Evolutionary conservation across 2,329 filamentous ascomycete species (phyloP).

Genomic region (Raffaelea arxii): DNA sequence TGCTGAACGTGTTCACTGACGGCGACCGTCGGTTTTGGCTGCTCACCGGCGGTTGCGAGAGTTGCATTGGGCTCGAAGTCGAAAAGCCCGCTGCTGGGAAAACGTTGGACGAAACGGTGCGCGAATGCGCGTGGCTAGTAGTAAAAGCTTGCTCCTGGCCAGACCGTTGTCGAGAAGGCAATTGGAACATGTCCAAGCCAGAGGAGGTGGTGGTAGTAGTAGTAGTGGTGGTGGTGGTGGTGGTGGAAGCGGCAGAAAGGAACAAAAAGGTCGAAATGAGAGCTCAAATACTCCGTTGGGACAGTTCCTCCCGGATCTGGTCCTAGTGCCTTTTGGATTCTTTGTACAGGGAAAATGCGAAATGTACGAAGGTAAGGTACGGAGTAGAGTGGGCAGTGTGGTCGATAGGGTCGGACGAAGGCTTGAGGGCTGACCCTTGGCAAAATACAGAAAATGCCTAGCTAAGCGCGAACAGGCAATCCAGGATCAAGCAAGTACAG

Average conservation of each 20-base stretch:
- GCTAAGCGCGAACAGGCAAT: too few species aligned
- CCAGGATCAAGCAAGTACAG: too few species aligned
- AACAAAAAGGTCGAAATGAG: neutral
- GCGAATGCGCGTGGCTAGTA: conserved; percentile 44
- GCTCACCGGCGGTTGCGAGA: conserved; percentile 23
- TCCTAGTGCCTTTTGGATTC: too few species aligned
- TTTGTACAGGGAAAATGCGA: too few species aligned
- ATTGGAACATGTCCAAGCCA: conserved; percentile 19
- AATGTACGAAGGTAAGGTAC: too few species aligned
- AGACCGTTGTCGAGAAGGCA: conserved; percentile 20
- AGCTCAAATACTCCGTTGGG: neutral
- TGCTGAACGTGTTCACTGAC: conserved; percentile 60
- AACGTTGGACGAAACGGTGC: conserved; percentile 47
- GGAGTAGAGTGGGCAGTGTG: too few species aligned
- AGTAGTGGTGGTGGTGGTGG: neutral
- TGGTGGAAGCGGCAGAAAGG: neutral
- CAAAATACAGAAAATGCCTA: too few species aligned
- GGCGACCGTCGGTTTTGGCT: conserved; percentile 49
- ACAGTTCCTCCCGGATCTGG: too few species aligned
- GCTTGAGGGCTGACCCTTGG: too few species aligned
- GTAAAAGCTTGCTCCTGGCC: too few species aligned
- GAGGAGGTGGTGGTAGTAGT: too few species aligned
- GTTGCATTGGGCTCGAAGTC: conserved; percentile 14
- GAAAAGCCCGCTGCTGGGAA: conserved; percentile 25
- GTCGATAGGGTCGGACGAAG: too few species aligned